Percentiles rank a stretch among this genome's conserved stretches.
phyloP scores from a whole-genome alignment of 2,329 filamentous ascomycete genomes.

The Ascochyta clinopodiicola region DNA sequence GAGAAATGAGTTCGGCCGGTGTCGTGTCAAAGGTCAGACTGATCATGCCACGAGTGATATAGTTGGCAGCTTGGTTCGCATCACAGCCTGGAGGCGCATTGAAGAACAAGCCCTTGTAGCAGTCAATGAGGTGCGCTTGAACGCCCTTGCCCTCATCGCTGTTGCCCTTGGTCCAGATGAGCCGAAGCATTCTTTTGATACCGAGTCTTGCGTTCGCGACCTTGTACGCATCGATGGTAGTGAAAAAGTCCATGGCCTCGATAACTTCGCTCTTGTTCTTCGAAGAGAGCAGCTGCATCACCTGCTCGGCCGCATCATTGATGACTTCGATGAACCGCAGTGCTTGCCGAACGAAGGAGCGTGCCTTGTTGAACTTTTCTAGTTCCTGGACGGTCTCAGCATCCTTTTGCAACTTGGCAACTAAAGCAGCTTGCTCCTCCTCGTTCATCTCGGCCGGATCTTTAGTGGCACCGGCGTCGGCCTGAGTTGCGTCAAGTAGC shows the following conservation, averaged over 20 bases:
- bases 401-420: constrained; percentile 83
- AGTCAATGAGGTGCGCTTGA: constrained; percentile 94
- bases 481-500: constrained; percentile 85
- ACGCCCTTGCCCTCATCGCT: constrained; percentile 99
- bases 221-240: constrained; percentile 93
- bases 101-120: constrained; percentile 95
- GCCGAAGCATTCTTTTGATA: constrained; percentile 90
- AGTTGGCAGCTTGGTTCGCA: constrained; percentile 89
- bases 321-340: constrained; percentile 92
- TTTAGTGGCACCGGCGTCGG: constrained; percentile 58
- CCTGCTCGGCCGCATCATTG: constrained; percentile 78
- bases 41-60: constrained; percentile 98
- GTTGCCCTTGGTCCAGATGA: constrained; percentile 99
- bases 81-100: constrained; percentile 89
- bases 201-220: constrained; percentile 91
- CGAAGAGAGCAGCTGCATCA: constrained; percentile 88
- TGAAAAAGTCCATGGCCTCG: constrained; percentile 98
- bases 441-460: constrained; percentile 75
- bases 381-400: constrained; percentile 89
- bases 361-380: constrained; percentile 83
- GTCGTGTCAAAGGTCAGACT: constrained; percentile 96
- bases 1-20: constrained; percentile 89
- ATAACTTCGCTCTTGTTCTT: constrained; percentile 99
- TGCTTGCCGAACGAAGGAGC: constrained; percentile 91
- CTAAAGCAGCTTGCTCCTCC: constrained; percentile 74